phyloP scores from a whole-genome alignment of 1,139 yeast genomes.

The Groenewaldozyma sp. region DNA sequence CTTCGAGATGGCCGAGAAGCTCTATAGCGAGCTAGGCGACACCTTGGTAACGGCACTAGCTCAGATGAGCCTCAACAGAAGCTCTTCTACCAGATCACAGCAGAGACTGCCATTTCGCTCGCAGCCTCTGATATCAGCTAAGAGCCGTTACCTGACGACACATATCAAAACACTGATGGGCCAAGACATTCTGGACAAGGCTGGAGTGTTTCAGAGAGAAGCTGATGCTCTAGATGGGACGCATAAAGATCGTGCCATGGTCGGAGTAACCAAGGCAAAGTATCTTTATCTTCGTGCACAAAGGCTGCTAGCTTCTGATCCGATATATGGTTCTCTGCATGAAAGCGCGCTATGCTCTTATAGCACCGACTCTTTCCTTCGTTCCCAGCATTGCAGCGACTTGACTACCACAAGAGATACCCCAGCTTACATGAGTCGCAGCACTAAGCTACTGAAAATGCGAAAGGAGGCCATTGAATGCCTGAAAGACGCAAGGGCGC shows the following conservation, averaged over 20 bases:
- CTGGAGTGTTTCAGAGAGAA: neutral
- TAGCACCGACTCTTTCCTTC: neutral
- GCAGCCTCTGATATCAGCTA: neutral
- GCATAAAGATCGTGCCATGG: constrained; percentile 16
- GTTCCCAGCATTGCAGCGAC: neutral
- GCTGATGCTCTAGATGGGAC: constrained; percentile 4
- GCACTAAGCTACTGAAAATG: neutral
- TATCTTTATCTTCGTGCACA: constrained; percentile 19
- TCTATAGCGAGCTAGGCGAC: neutral
- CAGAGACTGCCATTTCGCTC: neutral
- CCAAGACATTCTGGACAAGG: neutral
- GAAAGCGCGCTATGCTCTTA: constrained; percentile 44
- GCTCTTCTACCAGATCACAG: no score
- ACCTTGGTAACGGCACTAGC: neutral
- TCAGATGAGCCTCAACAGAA: neutral
- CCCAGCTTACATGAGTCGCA: neutral
- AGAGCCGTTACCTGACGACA: neutral
- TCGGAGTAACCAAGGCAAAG: constrained; percentile 18
- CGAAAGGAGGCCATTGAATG: neutral
- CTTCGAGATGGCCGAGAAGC: constrained; percentile 18
- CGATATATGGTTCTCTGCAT: constrained; percentile 38
- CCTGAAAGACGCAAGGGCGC: neutral
- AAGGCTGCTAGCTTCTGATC: constrained; percentile 28
- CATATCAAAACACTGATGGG: neutral
- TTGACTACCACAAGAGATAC: neutral